A percentile compares a stretch with the other conserved stretches of the same genome.
Evolutionary conservation across 2,329 filamentous ascomycete genomes (phyloP).

Genomic region (Samsoniella hepiali): DNA sequence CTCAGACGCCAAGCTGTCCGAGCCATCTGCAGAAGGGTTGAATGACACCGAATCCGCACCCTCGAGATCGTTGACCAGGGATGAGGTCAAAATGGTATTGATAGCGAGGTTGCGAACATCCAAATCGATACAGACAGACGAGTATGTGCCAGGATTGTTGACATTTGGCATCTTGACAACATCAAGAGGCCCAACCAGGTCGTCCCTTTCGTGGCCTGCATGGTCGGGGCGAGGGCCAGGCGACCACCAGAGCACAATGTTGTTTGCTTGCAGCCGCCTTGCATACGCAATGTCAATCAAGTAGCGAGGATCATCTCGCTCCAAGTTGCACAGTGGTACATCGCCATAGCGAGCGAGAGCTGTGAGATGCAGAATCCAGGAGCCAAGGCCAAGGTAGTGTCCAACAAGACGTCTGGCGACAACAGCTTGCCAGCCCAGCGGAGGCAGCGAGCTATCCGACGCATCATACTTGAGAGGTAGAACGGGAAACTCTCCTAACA

Average conservation of each 20-base stretch:
- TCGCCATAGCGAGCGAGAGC: slow-evolving; percentile 89
- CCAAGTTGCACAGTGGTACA: slow-evolving; percentile 90
- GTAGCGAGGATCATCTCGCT: slow-evolving; percentile 89
- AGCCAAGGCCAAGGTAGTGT: slow-evolving; percentile 88
- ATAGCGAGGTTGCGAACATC: slow-evolving; percentile 93
- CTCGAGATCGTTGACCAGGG: slow-evolving; percentile 93
- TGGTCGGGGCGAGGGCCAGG: slow-evolving; percentile 83
- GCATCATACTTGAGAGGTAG: slow-evolving; percentile 78
- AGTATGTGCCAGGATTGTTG: slow-evolving; percentile 91
- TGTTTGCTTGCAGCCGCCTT: slow-evolving; percentile 81
- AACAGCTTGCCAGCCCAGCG: slow-evolving; percentile 89
- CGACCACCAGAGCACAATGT: slow-evolving; percentile 97
- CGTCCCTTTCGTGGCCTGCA: slow-evolving; percentile 91
- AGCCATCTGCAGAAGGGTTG: slow-evolving; percentile 52
- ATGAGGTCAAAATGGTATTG: slow-evolving; percentile 95
- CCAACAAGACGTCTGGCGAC: slow-evolving; percentile 81
- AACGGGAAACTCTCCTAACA: slow-evolving; percentile 79
- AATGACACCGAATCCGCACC: slow-evolving; percentile 83
- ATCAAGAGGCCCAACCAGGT: slow-evolving; percentile 78
- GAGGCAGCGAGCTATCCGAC: slow-evolving; percentile 81
- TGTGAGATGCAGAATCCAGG: slow-evolving; percentile 86
- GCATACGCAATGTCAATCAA: slow-evolving; percentile 96
- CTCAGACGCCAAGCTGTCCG: slow-evolving; percentile 68
- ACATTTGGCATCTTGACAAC: slow-evolving; percentile 87
- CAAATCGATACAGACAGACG: slow-evolving; percentile 93